phyloP scores from a whole-genome alignment of 495 filamentous ascomycete genomes.

The Aspergillus egyptiacus region DNA sequence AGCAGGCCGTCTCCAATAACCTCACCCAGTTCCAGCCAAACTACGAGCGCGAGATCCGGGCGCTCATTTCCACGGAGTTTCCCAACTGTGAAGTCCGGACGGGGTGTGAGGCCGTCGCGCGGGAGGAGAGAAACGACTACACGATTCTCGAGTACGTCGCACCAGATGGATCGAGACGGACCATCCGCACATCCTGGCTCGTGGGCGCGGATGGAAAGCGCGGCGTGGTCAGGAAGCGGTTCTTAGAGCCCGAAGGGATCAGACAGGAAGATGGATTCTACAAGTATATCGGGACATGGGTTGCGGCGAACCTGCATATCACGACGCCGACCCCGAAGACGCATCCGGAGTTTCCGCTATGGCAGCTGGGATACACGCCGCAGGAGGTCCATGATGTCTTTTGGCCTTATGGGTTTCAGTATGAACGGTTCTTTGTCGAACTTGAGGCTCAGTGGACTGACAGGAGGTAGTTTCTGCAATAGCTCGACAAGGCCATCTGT shows the following conservation, averaged over 20 bases:
- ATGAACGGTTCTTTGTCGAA: slow-evolving; percentile 45
- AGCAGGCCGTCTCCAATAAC: too few species aligned
- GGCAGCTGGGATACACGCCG: slow-evolving; percentile 43
- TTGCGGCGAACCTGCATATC: slow-evolving; percentile 47
- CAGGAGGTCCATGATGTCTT: slow-evolving; percentile 47
- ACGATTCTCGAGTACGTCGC: slow-evolving; percentile 29
- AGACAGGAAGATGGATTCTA: slow-evolving; percentile 39
- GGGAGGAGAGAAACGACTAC: too few species aligned
- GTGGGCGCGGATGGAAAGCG: slow-evolving; percentile 49
- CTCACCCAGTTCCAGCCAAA: too few species aligned
- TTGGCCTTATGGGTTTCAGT: slow-evolving; percentile 43
- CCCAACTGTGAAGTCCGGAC: too few species aligned
- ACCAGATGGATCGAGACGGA: slow-evolving; percentile 14
- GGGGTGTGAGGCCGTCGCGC: too few species aligned
- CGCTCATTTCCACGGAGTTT: too few species aligned
- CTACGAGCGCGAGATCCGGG: too few species aligned
- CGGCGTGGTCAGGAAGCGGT: slow-evolving; percentile 44
- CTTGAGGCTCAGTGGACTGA: slow-evolving; percentile 32
- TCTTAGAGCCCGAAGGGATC: slow-evolving; percentile 41
- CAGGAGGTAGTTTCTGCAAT: too few species aligned
- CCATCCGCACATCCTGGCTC: slow-evolving; percentile 33
- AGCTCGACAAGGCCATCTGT: too few species aligned
- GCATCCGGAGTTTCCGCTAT: slow-evolving; percentile 46
- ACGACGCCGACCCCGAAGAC: slow-evolving; percentile 38
- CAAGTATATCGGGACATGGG: slow-evolving; percentile 48